Evolutionary conservation across 139 green algal species (phyloP).

Genomic region (Chlamydomonas sphaeroides): DNA sequence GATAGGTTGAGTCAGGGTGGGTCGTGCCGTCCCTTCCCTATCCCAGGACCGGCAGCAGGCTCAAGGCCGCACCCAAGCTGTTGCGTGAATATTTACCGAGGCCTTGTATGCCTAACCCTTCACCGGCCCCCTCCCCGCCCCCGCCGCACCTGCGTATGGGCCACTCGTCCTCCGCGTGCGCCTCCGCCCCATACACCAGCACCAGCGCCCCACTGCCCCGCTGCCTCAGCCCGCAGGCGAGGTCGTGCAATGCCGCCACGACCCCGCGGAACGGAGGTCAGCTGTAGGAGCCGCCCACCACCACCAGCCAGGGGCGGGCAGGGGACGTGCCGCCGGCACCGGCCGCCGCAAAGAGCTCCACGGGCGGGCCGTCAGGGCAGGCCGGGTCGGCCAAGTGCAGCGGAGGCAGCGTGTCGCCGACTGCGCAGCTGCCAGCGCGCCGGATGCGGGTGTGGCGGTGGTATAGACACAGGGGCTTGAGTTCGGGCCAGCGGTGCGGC

Average conservation of each 20-base stretch:
- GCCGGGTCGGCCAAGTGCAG: not conserved
- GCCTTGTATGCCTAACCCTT: no score
- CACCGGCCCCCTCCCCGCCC: no score
- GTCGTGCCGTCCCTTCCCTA: no score
- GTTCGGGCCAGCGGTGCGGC: conserved; percentile 27
- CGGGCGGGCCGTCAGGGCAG: no score
- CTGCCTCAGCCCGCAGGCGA: not conserved
- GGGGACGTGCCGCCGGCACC: not conserved
- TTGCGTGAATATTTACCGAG: no score
- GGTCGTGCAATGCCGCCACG: not conserved
- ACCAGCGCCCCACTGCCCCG: not conserved
- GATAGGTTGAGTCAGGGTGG: no score
- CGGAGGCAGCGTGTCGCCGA: not conserved
- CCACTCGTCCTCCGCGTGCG: conserved; percentile 38
- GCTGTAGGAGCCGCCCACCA: conserved; percentile 24
- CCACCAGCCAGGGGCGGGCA: conserved; percentile 1
- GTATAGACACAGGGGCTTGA: conserved; percentile 35
- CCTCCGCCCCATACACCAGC: conserved; percentile 11
- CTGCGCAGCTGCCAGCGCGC: not conserved
- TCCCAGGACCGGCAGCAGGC: no score
- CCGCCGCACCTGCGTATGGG: no score
- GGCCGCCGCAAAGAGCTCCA: not conserved
- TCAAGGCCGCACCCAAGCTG: no score
- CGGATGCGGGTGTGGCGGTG: conserved; percentile 28
- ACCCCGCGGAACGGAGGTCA: conserved; percentile 37